Conservation (phyloP, 257 asterid genomes). For the Solanum peruvianum region DNA sequence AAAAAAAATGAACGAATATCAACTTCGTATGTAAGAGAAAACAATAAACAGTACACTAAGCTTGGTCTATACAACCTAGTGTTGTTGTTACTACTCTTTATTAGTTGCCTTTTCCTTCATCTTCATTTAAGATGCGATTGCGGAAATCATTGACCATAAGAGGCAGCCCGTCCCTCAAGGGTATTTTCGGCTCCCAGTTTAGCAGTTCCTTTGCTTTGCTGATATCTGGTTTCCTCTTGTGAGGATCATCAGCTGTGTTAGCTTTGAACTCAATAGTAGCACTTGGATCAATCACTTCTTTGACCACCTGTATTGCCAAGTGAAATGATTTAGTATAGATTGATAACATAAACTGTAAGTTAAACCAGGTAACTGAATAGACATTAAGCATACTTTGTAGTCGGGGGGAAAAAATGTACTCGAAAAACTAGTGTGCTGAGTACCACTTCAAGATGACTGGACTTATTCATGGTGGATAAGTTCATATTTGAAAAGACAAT, state of each 20-base stretch:
- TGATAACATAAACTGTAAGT: background rate
- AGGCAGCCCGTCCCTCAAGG: constrained; percentile 77
- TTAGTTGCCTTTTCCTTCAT: constrained; percentile 78
- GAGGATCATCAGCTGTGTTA: constrained; percentile 98
- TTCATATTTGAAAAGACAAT: background rate
- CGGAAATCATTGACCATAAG: constrained; percentile 79
- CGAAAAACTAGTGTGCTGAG: background rate
- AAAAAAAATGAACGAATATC: background rate
- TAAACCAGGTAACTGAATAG: background rate
- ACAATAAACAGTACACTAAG: background rate
- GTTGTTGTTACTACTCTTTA: constrained; percentile 4
- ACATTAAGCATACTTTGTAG: background rate
- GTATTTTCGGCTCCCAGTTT: constrained; percentile 91
- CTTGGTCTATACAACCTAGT: background rate
- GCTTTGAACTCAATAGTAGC: constrained; percentile 70
- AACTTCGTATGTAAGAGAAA: background rate
- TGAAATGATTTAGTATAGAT: background rate
- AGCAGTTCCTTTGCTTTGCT: constrained; percentile 85
- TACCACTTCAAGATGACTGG: background rate
- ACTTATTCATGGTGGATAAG: background rate
- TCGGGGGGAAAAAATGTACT: background rate
- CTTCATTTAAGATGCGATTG: constrained; percentile 94
- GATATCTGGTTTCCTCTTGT: constrained; percentile 97
- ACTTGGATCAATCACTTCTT: constrained; percentile 86
- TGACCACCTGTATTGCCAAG: constrained; percentile 51